Evolutionary conservation across 1,139 yeast species (phyloP), one percentile per base, ranked within the genome.

Genomic region (Debaryomyces sp.): DNA sequence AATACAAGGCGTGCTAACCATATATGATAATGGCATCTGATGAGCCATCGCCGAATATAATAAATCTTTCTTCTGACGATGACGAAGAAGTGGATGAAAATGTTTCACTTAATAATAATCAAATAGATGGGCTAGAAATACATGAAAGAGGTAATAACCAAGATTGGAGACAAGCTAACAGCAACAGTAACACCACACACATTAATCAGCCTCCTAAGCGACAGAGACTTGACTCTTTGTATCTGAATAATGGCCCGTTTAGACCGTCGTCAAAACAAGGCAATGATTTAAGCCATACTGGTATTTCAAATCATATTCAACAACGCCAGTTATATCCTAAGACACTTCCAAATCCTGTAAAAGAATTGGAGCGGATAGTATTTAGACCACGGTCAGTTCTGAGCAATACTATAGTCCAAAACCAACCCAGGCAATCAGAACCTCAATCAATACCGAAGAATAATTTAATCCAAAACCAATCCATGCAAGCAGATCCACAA

Each of bases 21-120:
- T 41, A 26, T 13, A 18, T 43, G 18, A 26, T 43, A 35, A 40
- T 45, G 44, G 36, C 32, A 22, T 40, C 40, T 33, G 36, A 58
- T 22, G 61, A 54, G 49, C 40, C 52, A 39, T 49, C 53, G 36
- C 54, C 46, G 21, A 40, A 44, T 17, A 46, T 52, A 13, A 46
- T 52, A 29, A 44, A 52, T 33, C 46, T 52, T 26, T 33, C 50
- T 10, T 52, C 55, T 18, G 55, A 51, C 15, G 55, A 52, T 29
- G 51, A 50, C 8, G 42, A 41, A 13, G 45, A 43, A 13, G 35
- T 30, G 12, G n/a, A 10, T 23, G 21, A 41, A 32, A 23, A 37
- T 23, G 15, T 15, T 6, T 2, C 30, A n/a, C 17, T 13, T 24
- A 24, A 13, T 9, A n/a, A 37, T 15, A 24, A 6, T 10, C 35